Evolutionary conservation across 192 early-diverging fungal genomes (phyloP), one percentile per base, ranked within the genome.

Genomic region (Linnemannia schmuckeri): DNA sequence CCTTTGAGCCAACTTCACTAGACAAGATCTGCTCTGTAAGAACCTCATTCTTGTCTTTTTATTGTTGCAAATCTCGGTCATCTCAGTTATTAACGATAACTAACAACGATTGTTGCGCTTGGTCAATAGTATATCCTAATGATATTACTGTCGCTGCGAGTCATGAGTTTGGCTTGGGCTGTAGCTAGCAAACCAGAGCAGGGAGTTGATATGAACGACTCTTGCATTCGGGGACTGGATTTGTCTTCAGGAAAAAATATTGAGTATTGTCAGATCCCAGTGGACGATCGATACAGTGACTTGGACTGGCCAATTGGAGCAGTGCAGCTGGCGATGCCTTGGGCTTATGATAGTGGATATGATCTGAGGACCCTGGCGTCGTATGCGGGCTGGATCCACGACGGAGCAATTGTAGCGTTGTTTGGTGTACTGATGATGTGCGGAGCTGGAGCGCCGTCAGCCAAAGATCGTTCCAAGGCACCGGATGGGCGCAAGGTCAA

Each of bases 21-120:
- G 83, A 86, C 71, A 66, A 73, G 38, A 13, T 74, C 13, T 73
- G 74, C 47, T 86, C 83, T 24, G 83, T 86, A 80, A 81, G 79
- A 0, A 33, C 22, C 30, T 9, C 44, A 18, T 78, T 6, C 4
- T 1, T 15, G 22, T 33, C 8, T 24, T 10, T 18, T 18, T 70
- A 35, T 15, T 38, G 3, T 27, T 27, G 30, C 27, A 61, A 27
- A 10, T 61, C 2, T 12, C 12, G n/a, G 0, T 66, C n/a, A 15
- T 13, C 15, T 12, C 12, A 9, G 0, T 66, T 9, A 15, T 13
- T 17, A 30, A 66, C 10, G 27, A 66, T 27, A 41, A 37, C 63
- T 70, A 52, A 68, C 44, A 9, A 22, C 10, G 22, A 37, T 4
- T 70, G 30, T 70, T 77, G 27, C 37, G 24, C 18, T 2, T 66